Evolutionary conservation across 495 filamentous ascomycete species (phyloP).

Genomic region (Cercophora scortea): DNA sequence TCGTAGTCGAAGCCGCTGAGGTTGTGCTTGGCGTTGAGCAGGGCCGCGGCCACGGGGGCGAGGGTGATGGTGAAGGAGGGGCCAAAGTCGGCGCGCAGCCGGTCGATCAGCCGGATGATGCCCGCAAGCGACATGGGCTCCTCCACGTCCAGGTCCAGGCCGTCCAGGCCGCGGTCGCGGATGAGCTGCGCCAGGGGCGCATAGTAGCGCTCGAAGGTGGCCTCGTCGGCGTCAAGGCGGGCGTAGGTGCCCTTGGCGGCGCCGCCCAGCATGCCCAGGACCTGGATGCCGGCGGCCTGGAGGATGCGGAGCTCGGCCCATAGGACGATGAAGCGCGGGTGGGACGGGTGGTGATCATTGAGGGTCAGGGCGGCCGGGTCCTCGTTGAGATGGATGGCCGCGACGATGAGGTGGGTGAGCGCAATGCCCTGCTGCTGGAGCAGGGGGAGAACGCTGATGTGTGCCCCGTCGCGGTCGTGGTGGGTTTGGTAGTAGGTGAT

Average conservation of each 20-base stretch:
- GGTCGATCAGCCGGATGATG: conserved; percentile 64
- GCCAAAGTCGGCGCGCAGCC: conserved; percentile 66
- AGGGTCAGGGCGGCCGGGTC: conserved; percentile 54
- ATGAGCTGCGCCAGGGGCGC: conserved; percentile 53
- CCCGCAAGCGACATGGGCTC: conserved; percentile 67
- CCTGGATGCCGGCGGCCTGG: conserved; percentile 57
- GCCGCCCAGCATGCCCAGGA: conserved; percentile 81
- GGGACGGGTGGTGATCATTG: conserved; percentile 62
- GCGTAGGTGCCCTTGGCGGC: conserved; percentile 60
- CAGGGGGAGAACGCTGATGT: conserved; percentile 65
- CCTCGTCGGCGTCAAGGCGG: conserved; percentile 50
- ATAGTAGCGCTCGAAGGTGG: conserved; percentile 60
- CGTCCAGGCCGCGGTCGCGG: conserved; percentile 54
- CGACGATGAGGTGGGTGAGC: conserved; percentile 68
- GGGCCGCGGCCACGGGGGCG: conserved; percentile 68
- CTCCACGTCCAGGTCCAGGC: conserved; percentile 80
- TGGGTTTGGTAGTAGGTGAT: conserved; percentile 24
- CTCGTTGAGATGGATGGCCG: conserved; percentile 74
- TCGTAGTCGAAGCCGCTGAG: conserved; percentile 72
- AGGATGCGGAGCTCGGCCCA: conserved; percentile 66
- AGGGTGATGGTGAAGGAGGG: conserved; percentile 65
- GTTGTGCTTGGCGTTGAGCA: conserved; percentile 47
- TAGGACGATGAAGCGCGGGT: conserved; percentile 48
- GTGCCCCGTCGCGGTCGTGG: conserved; percentile 48
- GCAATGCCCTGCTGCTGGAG: conserved; percentile 44